Base-by-base conservation (phyloP, 2,329 filamentous ascomycete genomes). In the Cordyceps cateniannulata region DNA sequence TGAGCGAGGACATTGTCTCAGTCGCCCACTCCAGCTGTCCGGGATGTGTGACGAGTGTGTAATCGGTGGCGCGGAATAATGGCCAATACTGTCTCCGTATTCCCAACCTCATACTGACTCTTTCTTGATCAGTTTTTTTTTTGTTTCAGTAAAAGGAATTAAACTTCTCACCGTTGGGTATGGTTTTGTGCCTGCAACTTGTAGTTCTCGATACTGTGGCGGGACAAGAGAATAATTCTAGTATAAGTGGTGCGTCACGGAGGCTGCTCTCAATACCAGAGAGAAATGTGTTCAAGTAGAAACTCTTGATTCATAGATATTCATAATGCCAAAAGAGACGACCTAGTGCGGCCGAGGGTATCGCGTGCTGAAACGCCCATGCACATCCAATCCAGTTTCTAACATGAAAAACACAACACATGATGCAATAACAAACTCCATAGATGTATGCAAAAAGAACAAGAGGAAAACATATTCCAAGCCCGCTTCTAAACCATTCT, bases 281-380 rank as follows among this genome's bases (percentile, higher is more conserved):
- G n/a, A 22, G n/a, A 45, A 20, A 22, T 10, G 12, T 27, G 51
- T 20, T 22, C 32, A 32, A 35, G 18, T 42, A 10, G 27, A 9
- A 47, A 16, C 8, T 47, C 14, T 44, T n/a, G 22, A 59, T 59
- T 58, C 56, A 59, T 59, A 29, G 32, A 25, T 52, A 42, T 16
- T 52, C 56, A 44, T 59, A 8, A 44, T 44, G 38, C 42, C 45
- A 51, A 29, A 62, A 60, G 59, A 65, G 54, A 59, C 52, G 52
- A 54, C 63, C 62, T 64, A 32, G 62, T 59, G 52, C 45, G 63
- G 63, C 63, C 54, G 59, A 24, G 63, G 64, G 64, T 65, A 65
- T 65, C 62, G 63, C 58, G 53, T 62, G 47, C 47, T 22, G 29
- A 61, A 64, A 60, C 59, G 58, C 53, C 20, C 25, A 12, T 58